Conservation (phyloP, 179 eudicot species). For the Silene coronaria region DNA sequence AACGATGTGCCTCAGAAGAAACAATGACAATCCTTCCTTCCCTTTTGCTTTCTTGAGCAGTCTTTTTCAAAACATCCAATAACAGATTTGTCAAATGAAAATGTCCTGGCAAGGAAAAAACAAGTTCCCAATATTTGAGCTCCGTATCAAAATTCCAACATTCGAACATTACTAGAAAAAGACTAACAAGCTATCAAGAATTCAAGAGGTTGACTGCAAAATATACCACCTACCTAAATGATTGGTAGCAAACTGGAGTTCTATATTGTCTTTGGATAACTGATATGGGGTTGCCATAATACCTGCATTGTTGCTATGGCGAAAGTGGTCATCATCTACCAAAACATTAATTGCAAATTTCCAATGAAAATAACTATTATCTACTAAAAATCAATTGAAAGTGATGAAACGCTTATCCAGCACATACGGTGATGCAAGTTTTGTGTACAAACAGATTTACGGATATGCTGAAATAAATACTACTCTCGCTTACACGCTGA, state of each 20-base stretch:
- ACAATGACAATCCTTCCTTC: constrained; percentile 88
- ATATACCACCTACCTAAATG: constrained; percentile 49
- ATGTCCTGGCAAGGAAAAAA: constrained; percentile 49
- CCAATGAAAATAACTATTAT: too few species aligned
- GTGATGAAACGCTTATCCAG: neutral
- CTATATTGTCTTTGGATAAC: constrained; percentile 68
- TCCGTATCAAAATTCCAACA: neutral
- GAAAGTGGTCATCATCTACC: constrained; percentile 15
- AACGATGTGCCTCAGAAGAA: constrained; percentile 65
- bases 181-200: neutral
- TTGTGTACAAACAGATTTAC: neutral
- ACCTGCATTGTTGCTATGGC: constrained; percentile 82
- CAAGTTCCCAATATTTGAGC: neutral
- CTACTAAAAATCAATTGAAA: neutral
- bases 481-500: neutral
- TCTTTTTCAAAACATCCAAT: constrained; percentile 64
- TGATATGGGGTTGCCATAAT: constrained; percentile 51
- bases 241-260: constrained; percentile 85
- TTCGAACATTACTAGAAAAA: neutral
- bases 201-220: neutral
- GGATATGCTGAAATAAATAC: neutral
- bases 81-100: constrained; percentile 68
- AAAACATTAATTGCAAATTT: too few species aligned
- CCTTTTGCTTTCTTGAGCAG: constrained; percentile 41
- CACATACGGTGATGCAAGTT: neutral